These are phyloP conservation scores for Jackrogersella multiformis DNA, from an alignment of 495 filamentous ascomycete species.

Conservation along the genomic window DNA sequence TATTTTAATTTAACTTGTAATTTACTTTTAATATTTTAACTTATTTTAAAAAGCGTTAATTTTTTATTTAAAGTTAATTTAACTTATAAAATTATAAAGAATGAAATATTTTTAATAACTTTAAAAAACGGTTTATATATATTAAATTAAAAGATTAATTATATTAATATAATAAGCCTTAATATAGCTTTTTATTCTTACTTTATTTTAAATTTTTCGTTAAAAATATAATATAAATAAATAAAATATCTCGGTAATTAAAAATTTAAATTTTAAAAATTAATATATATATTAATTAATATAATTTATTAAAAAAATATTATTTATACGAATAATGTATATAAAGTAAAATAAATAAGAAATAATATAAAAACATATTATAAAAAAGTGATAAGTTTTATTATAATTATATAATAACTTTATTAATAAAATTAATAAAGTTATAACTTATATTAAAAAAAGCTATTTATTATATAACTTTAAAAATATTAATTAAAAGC, in stretches of 20 bases:
- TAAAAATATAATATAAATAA: not conserved
- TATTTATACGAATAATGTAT: not conserved
- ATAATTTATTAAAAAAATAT: not conserved
- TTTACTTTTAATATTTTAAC: not conserved
- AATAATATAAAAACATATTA: not conserved
- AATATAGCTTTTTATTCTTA: not conserved
- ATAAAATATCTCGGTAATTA: not conserved
- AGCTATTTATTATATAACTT: too few relatives aligned
- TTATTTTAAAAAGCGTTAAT: not conserved
- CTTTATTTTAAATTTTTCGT: too few relatives aligned
- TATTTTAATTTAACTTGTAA: not conserved
- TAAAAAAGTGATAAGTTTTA: too few relatives aligned
- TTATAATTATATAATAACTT: too few relatives aligned
- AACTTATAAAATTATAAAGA: not conserved
- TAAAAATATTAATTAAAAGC: too few relatives aligned
- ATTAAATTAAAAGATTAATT: not conserved
- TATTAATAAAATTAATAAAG: too few relatives aligned
- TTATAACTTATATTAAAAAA: too few relatives aligned
- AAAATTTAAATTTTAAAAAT: not conserved
- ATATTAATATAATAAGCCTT: not conserved
- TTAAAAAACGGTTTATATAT: not conserved
- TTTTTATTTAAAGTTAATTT: not conserved
- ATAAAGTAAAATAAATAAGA: not conserved
- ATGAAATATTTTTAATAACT: not conserved
- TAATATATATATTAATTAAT: not conserved